These are phyloP conservation scores for Pistacia integerrima DNA, from an alignment of 345 rosid genomes.

Conservation along the genomic window DNA sequence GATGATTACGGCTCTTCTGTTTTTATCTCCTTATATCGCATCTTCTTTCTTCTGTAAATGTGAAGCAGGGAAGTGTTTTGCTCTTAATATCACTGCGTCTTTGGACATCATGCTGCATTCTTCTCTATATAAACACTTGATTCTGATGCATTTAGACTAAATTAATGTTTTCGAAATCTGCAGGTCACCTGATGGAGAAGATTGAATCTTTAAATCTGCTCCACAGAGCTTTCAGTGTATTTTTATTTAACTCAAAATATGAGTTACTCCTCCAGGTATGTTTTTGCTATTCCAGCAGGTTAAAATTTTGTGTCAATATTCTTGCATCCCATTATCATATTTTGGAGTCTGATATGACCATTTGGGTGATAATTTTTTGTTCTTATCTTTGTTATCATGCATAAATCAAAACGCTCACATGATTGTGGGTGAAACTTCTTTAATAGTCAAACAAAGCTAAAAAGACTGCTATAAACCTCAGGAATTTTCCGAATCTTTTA, in stretches of 20 bases:
- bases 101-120: not conserved
- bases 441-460: not conserved
- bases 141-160: not conserved
- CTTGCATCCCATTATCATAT: not conserved
- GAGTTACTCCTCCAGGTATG: slow-evolving; percentile 97
- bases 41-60: not conserved
- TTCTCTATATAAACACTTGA: not conserved
- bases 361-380: not conserved
- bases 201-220: slow-evolving; percentile 72
- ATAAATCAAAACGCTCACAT: not conserved
- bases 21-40: not conserved
- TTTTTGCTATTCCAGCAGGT: not conserved
- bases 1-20: not conserved
- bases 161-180: slow-evolving; percentile 21
- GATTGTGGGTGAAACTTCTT: not conserved
- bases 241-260: slow-evolving; percentile 87
- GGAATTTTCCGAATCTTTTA: not conserved
- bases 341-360: not conserved
- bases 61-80: not conserved
- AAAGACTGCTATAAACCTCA: not conserved
- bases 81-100: not conserved
- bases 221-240: slow-evolving; percentile 98
- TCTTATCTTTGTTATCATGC: not conserved
- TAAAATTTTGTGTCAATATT: not conserved
- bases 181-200: slow-evolving; percentile 98